Conservation (phyloP, 345 rosid species). For the Rhodamnia argentea region DNA sequence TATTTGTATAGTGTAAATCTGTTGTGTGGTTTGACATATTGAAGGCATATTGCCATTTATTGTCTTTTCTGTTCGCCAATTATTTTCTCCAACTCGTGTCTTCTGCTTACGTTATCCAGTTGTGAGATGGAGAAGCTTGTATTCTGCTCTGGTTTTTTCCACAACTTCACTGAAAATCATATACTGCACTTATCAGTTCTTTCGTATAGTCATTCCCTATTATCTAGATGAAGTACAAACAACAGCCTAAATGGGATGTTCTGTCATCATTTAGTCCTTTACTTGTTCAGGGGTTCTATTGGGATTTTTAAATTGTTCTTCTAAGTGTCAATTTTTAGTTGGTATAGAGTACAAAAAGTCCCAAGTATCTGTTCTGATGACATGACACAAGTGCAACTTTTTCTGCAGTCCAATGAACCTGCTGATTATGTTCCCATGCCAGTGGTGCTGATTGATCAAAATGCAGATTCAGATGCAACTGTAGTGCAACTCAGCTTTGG, state of each 20-base stretch:
- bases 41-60: not conserved
- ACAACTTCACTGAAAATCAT: not conserved
- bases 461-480: constrained; percentile 77
- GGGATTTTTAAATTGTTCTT: not conserved
- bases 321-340: not conserved
- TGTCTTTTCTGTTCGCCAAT: not conserved
- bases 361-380: constrained; percentile 3
- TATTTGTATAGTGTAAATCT: not conserved
- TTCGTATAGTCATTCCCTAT: not conserved
- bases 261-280: not conserved
- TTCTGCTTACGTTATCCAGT: not conserved
- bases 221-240: not conserved
- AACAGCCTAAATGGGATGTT: not conserved
- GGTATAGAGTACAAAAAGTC: not conserved
- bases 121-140: not conserved
- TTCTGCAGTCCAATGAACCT: constrained; percentile 46
- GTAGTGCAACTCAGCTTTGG: constrained; percentile 89
- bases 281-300: not conserved
- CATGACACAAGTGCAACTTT: not conserved
- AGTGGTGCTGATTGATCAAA: constrained; percentile 80
- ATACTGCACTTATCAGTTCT: not conserved
- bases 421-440: constrained; percentile 50
- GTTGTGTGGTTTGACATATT: not conserved
- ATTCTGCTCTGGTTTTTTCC: not conserved
- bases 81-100: not conserved